Evolutionary conservation across 1,284 basidiomycete genomes (phyloP), one percentile per base, ranked within the genome.

Genomic region (Ceratobasidium sp.): DNA sequence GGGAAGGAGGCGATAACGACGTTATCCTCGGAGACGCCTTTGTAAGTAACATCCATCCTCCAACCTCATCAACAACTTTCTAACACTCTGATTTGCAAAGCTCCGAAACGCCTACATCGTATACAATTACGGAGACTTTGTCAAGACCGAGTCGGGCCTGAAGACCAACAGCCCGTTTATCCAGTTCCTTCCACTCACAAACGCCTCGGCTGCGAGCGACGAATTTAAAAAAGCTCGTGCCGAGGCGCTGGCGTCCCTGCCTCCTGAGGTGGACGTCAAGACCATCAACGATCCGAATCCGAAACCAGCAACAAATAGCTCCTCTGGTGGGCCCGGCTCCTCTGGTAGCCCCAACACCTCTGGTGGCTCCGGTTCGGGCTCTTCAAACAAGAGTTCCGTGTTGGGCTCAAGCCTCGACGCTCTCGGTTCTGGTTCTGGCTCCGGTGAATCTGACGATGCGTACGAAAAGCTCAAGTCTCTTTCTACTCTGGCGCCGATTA

Each of bases 111-210:
- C 56, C 13, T 74, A 74, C 37, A 61, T 49, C 40, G 46, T 74
- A 3, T 74, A 74, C 61, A 74, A 74, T 37, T 74, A 74, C 51
- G 71, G 71, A 19, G 71, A 56, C 25, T 74, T 74, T 44, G 61
- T 74, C 46, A 37, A 52, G 22, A 65, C 61, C 7, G 29, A 64
- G 32, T 65, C 71, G 7, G 71, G 61, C 2, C 22, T 43, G n/a
- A n/a, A 29, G n/a, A 64, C 25, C 34, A 17, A 15, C 32, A 74
- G 59, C 19, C 61, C 71, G 17, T 74, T 65, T 17, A 74, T 74
- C 8, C 71, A 65, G n/a, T 32, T 65, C 49, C 51, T 74, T 40
- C 32, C 71, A 2, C 29, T 74, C 6, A 74, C 71, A 9, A 37
- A 74, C 51, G 49, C 61, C 9, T 32, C 44, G 22, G 34, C 29